A percentile compares a stretch with the other conserved stretches of the same genome.
These are phyloP conservation scores for Xylaria multiplex DNA, from an alignment of 2,329 filamentous ascomycete species.

Conservation along the genomic window DNA sequence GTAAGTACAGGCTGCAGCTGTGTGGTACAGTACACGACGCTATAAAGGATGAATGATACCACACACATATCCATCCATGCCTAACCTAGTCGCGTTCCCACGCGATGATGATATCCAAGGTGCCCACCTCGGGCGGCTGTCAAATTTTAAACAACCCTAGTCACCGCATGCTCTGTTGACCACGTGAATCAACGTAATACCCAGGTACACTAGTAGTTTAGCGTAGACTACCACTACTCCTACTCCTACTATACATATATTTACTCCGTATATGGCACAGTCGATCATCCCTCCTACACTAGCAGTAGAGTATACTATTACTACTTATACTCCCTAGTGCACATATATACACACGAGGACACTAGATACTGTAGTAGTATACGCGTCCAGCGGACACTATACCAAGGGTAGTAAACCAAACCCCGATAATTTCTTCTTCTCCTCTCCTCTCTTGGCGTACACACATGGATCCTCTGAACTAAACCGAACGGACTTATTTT, in stretches of 20 bases:
- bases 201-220: background rate
- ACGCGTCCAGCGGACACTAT: conserved; percentile 7
- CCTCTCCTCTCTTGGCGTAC: conserved; percentile 18
- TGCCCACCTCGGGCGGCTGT: conserved; percentile 33
- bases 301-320: too few relatives aligned
- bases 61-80: conserved; percentile 4
- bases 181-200: conserved; percentile 35
- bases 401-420: conserved; percentile 14
- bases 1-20: background rate
- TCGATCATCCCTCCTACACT: too few relatives aligned
- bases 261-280: too few relatives aligned
- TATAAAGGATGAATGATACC: background rate
- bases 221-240: background rate
- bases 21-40: background rate
- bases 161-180: conserved; percentile 32
- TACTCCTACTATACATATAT: too few relatives aligned
- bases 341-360: too few relatives aligned
- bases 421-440: conserved; percentile 28
- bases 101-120: conserved; percentile 24
- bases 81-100: conserved; percentile 19
- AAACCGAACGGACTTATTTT: conserved; percentile 15
- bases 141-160: conserved; percentile 34
- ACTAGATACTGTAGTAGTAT: background rate
- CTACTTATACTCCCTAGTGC: too few relatives aligned
- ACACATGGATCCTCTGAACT: conserved; percentile 21